These are phyloP conservation scores for Spizellomyces punctatus DNA, from an alignment of 192 early-diverging fungal species.

Conservation along the genomic window DNA sequence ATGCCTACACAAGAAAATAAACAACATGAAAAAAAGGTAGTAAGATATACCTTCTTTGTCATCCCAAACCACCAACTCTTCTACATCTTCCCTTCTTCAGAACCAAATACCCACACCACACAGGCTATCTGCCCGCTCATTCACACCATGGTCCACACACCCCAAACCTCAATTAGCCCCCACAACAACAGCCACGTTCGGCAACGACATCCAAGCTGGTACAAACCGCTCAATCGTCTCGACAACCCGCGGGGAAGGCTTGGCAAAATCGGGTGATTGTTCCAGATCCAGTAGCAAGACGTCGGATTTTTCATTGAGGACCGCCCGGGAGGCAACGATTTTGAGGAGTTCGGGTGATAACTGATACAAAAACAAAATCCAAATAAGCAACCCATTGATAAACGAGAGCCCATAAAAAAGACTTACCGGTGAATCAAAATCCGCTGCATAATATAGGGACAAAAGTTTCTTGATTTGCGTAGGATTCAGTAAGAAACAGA, in stretches of 20 bases:
- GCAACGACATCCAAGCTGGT: constrained; percentile 64
- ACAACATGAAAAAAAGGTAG: too few relatives aligned
- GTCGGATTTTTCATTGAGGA: constrained; percentile 87
- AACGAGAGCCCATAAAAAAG: background rate
- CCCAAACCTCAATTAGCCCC: background rate
- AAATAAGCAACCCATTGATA: background rate
- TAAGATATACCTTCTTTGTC: too few relatives aligned
- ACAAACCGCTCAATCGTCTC: constrained; percentile 74
- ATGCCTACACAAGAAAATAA: too few relatives aligned
- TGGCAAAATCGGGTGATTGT: constrained; percentile 65
- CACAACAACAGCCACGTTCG: constrained; percentile 38
- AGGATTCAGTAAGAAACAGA: constrained; percentile 94
- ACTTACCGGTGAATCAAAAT: constrained; percentile 86
- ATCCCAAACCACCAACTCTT: too few relatives aligned
- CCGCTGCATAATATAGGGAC: constrained; percentile 91
- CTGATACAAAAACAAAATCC: constrained; percentile 37
- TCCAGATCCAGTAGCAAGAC: constrained; percentile 83
- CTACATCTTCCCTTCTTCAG: too few relatives aligned
- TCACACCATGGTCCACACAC: too few relatives aligned
- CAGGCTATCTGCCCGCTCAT: too few relatives aligned
- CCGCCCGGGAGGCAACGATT: constrained; percentile 82
- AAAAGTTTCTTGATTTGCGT: constrained; percentile 98
- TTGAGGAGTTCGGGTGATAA: constrained; percentile 87
- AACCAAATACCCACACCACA: too few relatives aligned
- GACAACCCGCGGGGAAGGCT: constrained; percentile 60